Conservation (phyloP, 371 early-diverging fungal species). For the Zychaea mexicana region DNA sequence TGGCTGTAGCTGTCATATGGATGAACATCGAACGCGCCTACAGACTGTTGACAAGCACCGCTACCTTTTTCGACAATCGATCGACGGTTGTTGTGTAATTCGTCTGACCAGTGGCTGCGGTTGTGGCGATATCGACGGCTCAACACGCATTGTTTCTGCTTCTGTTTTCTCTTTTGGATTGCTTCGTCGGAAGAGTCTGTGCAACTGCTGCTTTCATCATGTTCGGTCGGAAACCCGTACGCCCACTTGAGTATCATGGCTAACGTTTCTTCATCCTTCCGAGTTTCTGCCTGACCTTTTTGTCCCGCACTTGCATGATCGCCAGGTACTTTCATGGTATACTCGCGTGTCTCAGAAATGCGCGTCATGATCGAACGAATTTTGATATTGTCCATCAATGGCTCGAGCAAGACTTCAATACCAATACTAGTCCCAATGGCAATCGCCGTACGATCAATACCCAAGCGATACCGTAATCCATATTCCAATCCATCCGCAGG, state of each 20-base stretch:
- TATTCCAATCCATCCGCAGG: conserved; percentile 7
- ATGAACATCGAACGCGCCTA: too few relatives aligned
- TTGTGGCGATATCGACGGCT: conserved; percentile 10
- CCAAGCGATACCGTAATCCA: conserved; percentile 36
- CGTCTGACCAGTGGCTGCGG: conserved; percentile 10
- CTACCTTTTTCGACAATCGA: not conserved
- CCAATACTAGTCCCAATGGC: conserved; percentile 45
- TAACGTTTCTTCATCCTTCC: conserved; percentile 14
- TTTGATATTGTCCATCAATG: conserved; percentile 16
- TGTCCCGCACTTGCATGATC: conserved; percentile 10
- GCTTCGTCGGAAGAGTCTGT: not conserved
- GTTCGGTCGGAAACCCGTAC: conserved; percentile 27
- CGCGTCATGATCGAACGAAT: conserved; percentile 23
- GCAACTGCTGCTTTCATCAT: conserved; percentile 13
- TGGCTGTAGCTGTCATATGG: not conserved
- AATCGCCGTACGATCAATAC: conserved; percentile 43
- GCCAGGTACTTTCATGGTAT: conserved; percentile 33
- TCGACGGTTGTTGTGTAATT: not conserved
- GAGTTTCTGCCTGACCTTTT: conserved; percentile 15
- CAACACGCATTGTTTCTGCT: not conserved
- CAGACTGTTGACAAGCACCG: not conserved
- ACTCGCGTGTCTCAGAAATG: conserved; percentile 26
- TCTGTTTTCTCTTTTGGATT: not conserved
- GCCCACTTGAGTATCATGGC: conserved; percentile 44
- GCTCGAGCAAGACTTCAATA: conserved; percentile 35